Base-by-base conservation (phyloP, 148 eudicot genomes). In the Camellia japonica region DNA sequence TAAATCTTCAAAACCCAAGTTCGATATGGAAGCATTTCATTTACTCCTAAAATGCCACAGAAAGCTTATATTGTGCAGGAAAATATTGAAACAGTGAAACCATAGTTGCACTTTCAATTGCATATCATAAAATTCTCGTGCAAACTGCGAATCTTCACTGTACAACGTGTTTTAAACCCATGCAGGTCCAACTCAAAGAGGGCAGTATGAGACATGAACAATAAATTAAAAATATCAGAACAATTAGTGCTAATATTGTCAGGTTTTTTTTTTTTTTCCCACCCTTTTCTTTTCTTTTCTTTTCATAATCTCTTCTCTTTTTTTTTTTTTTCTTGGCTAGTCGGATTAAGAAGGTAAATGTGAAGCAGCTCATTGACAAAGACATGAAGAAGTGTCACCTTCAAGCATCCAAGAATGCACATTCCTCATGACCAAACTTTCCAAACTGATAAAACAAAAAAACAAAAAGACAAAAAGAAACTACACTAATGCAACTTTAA, bases 381-480 rank as follows among this genome's bases (percentile, higher is more conserved):
- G 65, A 2, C 66, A 46, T 52, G 20, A 23, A 61, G 51, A 64
- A 66, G 56, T 68, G 11, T 41, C 55, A 58, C 51, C 14, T n/a
- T 52, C 19, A 30, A 74, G 79, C 66, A 80, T 74, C 43, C 44
- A 74, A 73, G 73, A 66, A 19, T n/a, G 46, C 61, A 47, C 77
- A 72, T 72, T 72, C 61, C 11, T 20, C 78, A 63, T 80, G 70
- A 82, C 73, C 58, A 54, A 67, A 80, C 77, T 83, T 80, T 84
- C 71, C 78, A 69, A 75, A 81, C 79, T 81, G 75, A 80, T 79
- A 82, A 60, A 79, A 79, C 63, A 75, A 65, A 49, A 7, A 62
- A 79, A 67, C 30, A 63, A 73, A 76, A 87, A 82, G 76, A 79
- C 30, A 63, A 73, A 76, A 87, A 82, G 76, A 79, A 68, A 64